These are phyloP conservation scores for Lepidium sativum DNA, from an alignment of 345 rosid genomes.

Conservation along the genomic window DNA sequence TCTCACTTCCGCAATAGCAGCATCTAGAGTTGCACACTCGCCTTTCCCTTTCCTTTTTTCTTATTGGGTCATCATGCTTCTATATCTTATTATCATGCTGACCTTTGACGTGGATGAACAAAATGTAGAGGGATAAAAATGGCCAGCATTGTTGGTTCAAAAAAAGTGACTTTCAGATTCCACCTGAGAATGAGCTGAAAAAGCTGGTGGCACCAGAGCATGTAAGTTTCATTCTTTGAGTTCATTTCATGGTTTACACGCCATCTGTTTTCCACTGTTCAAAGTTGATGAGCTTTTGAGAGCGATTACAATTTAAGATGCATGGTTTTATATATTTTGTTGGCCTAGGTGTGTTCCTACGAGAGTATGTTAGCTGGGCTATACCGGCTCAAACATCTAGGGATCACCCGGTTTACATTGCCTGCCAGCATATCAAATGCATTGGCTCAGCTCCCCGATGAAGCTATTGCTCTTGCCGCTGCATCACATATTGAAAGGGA, in stretches of 20 bases:
- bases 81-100: constrained; percentile 1
- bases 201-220: constrained; percentile 82
- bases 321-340: constrained; percentile 7
- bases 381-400: constrained; percentile 85
- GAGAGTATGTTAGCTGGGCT: constrained; percentile 98
- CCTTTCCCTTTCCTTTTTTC: neutral
- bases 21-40: constrained; percentile 2
- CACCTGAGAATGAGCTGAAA: constrained; percentile 76
- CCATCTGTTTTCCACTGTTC: constrained; percentile 2
- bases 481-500: constrained; percentile 97
- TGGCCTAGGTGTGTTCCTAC: constrained; percentile 73
- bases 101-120: constrained; percentile 21
- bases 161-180: constrained; percentile 56
- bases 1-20: neutral
- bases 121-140: constrained; percentile 55
- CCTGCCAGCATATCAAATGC: constrained; percentile 77
- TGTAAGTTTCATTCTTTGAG: constrained; percentile 41
- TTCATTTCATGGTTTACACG: neutral
- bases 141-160: constrained; percentile 63
- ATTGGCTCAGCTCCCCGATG: constrained; percentile 87
- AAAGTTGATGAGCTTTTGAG: neutral
- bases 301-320: constrained; percentile 6
- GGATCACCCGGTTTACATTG: constrained; percentile 65
- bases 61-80: constrained; percentile 35
- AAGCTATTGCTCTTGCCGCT: constrained; percentile 95